These are phyloP conservation scores for Luzula sylvatica DNA, from an alignment of 176 grass and related monocot species.

Conservation along the genomic window DNA sequence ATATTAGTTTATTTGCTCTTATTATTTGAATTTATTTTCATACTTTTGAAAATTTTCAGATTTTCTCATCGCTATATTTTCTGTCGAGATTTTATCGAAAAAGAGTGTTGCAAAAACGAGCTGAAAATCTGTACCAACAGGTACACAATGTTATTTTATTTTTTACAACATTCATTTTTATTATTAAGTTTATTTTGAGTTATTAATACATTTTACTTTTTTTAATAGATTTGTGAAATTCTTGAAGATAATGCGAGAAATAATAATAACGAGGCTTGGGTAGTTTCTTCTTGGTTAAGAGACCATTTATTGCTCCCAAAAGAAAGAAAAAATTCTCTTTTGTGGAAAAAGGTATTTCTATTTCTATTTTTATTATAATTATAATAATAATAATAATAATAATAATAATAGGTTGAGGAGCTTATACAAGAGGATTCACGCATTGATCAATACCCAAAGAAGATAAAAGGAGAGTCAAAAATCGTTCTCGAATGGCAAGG, in stretches of 20 bases:
- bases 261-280: constrained; percentile 34
- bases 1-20: constrained; percentile 2
- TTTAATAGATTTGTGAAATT: constrained; percentile 77
- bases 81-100: constrained; percentile 34
- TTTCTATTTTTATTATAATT: neutral
- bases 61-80: constrained; percentile 40
- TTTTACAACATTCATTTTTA: neutral
- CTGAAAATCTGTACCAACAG: constrained; percentile 64
- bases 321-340: constrained; percentile 53
- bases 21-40: constrained; percentile 1
- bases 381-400: no score
- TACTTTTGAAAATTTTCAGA: constrained; percentile 30
- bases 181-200: neutral
- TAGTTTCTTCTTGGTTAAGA: constrained; percentile 75
- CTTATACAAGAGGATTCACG: constrained; percentile 79
- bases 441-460: constrained; percentile 80
- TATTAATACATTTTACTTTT: constrained; percentile 6
- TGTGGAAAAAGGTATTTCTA: constrained; percentile 82
- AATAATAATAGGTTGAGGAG: constrained; percentile 66
- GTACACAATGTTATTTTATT: constrained; percentile 21
- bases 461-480: constrained; percentile 86
- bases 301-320: constrained; percentile 66
- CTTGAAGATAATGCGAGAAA: constrained; percentile 63
- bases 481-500: constrained; percentile 92
- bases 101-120: constrained; percentile 28